phyloP scores from a whole-genome alignment of 2,329 filamentous ascomycete species.

The Ceratocystis harringtonii region DNA sequence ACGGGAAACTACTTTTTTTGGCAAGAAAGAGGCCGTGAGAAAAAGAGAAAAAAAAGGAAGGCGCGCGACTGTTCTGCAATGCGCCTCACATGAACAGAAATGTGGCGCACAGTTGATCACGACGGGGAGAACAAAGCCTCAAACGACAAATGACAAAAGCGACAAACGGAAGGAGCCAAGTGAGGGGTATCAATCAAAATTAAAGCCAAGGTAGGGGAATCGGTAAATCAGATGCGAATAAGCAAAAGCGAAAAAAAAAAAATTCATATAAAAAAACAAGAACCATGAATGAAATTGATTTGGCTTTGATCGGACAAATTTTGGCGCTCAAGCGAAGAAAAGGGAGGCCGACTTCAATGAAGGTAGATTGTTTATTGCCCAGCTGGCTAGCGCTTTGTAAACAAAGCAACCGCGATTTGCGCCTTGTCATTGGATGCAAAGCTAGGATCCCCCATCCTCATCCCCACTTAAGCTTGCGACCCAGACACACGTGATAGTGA shows the following conservation, averaged over 20 bases:
- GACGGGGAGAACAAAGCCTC: neutral
- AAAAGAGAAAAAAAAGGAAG: neutral
- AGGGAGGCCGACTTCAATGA: neutral
- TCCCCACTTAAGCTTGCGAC: neutral
- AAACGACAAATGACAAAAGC: neutral
- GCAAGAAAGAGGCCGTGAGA: neutral
- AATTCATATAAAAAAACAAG: conserved; percentile 1
- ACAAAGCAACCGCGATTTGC: conserved; percentile 9
- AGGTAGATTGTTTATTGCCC: neutral
- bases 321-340: neutral
- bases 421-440: neutral
- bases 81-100: conserved; percentile 2
- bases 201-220: neutral
- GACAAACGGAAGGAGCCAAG: neutral
- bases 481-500: neutral
- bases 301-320: neutral
- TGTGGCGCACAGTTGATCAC: neutral
- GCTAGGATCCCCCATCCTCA: neutral
- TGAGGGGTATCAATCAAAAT: conserved; percentile 8
- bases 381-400: conserved; percentile 4
- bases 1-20: neutral
- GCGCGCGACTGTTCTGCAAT: neutral
- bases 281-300: neutral
- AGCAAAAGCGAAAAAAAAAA: neutral
- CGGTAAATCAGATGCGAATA: neutral